These are phyloP conservation scores for Venturia aucupariae DNA, from an alignment of 2,329 filamentous ascomycete species.

Conservation along the genomic window DNA sequence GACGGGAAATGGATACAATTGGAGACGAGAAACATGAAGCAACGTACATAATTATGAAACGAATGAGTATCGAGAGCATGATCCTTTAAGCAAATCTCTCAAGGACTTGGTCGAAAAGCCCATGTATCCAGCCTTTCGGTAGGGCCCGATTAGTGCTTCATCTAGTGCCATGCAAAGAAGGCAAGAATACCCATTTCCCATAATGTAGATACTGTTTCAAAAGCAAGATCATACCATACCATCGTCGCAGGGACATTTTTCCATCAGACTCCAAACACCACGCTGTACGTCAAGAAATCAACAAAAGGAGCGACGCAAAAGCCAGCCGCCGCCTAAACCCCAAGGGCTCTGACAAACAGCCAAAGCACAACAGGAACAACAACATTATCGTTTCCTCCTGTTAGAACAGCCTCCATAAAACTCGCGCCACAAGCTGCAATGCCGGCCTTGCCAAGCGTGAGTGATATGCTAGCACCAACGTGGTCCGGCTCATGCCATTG, in stretches of 20 bases:
- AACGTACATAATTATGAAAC: neutral
- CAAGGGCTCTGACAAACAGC: constrained; percentile 76
- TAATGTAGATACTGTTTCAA: neutral
- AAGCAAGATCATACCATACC: neutral
- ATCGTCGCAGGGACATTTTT: neutral
- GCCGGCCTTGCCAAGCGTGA: constrained; percentile 46
- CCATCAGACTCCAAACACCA: neutral
- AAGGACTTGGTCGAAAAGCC: too few species aligned
- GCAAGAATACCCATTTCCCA: neutral
- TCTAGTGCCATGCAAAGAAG: neutral
- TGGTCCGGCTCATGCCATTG: constrained; percentile 47
- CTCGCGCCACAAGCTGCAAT: constrained; percentile 73
- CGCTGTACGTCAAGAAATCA: neutral
- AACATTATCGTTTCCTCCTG: constrained; percentile 97
- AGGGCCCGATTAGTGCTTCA: too few species aligned
- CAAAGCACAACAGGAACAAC: constrained; percentile 89
- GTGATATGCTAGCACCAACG: constrained; percentile 32
- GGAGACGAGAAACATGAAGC: neutral
- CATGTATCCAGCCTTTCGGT: too few species aligned
- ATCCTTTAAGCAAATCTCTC: too few species aligned
- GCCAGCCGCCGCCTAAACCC: constrained; percentile 27
- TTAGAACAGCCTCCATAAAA: constrained; percentile 88
- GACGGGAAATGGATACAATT: neutral
- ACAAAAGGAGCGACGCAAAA: neutral
- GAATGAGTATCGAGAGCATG: too few species aligned